phyloP scores from a whole-genome alignment of 2,329 filamentous ascomycete genomes.

The Fusarium sp. region DNA sequence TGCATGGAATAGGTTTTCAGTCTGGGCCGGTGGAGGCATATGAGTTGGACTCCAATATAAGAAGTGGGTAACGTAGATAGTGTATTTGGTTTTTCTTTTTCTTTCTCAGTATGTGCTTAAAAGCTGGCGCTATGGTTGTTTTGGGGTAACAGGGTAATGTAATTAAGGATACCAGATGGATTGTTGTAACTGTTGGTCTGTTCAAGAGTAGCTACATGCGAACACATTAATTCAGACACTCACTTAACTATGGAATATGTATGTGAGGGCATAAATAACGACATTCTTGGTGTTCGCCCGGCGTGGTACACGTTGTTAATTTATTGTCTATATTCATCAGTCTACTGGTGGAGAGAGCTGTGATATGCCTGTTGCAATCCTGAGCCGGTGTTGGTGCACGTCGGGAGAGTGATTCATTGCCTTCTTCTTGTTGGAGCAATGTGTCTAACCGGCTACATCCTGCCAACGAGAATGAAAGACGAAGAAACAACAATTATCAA shows the following conservation, averaged over 20 bases:
- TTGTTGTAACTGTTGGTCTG: not conserved
- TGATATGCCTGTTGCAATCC: too few relatives aligned
- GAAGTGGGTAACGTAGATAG: not conserved
- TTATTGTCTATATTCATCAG: too few relatives aligned
- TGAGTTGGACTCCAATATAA: slow-evolving; percentile 45
- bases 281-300: too few relatives aligned
- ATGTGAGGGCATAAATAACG: too few relatives aligned
- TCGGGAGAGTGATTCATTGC: too few relatives aligned
- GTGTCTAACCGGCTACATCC: too few relatives aligned
- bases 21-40: slow-evolving; percentile 51
- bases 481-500: not conserved
- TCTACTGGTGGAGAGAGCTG: too few relatives aligned
- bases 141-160: not conserved
- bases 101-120: not conserved
- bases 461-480: too few relatives aligned
- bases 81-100: not conserved
- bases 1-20: slow-evolving; percentile 47
- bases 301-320: not conserved
- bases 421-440: too few relatives aligned
- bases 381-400: too few relatives aligned
- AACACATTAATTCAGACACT: not conserved
- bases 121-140: slow-evolving; percentile 17
- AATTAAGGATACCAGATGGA: not conserved
- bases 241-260: too few relatives aligned
- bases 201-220: too few relatives aligned